Base-by-base conservation (phyloP, 495 filamentous ascomycete genomes). In the Gamarada debralockiae region DNA sequence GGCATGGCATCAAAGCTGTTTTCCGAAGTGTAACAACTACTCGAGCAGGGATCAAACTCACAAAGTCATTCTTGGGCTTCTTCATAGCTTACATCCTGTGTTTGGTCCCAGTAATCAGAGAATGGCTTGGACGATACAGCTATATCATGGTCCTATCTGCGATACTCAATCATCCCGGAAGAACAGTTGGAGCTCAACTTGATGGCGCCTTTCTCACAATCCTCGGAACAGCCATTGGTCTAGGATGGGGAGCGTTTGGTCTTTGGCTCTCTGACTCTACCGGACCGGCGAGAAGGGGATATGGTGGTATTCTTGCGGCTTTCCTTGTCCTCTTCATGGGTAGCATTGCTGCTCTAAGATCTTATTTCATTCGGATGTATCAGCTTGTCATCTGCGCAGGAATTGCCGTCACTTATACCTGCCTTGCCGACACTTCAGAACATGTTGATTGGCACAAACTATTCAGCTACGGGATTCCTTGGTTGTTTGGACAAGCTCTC, bases 391-490 rank as follows among this genome's bases (percentile, higher is more conserved):
- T 82, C 21, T 73, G 73, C 52, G 76, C 78, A 25, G 79, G 79
- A 8, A 67, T 82, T 39, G 74, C 78, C 0, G 71, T 80, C 20
- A 71, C 69, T 15, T 82, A 78, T 54, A 70, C 74, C 8, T 73
- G 69, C 52, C 59, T 82, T 6, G 76, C 78, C 20, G 72, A 78
- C 23, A 72, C 73, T 4, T 64, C 70, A 12, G 50, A 57, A 36
- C 25, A 53, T 18, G 65, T 78, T 21, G 52, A 70, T 33, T 78
- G 73, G 71, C 46, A 40, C 20, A 76, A 76, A 51, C 55, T 82
- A 7, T 72, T 74, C 51, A 64, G 70, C 45, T 82, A 80, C 62
- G 79, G 71, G 1, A 65, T 81, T 34, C 79, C 79, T n/a, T 82
- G 78, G 78, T 56, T 74, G 13, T 55, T 79, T 20, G 79, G 79